Conservation (phyloP, 371 early-diverging fungal genomes). For the Mortierella sp. region DNA sequence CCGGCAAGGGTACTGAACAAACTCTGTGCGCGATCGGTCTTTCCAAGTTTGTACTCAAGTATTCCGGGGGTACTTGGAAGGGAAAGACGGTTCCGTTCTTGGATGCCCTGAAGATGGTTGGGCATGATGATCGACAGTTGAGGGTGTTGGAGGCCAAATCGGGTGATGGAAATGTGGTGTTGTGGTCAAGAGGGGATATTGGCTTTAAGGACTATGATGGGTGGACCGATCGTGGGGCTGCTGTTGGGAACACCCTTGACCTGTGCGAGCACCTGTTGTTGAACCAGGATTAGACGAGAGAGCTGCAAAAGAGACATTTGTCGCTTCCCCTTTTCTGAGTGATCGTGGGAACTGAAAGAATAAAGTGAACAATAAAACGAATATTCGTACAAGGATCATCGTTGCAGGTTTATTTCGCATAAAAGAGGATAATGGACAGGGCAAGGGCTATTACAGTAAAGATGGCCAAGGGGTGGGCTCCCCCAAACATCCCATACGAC, state of each 20-base stretch:
- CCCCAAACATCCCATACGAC: constrained; percentile 20
- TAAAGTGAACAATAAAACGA: neutral
- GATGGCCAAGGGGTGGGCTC: constrained; percentile 7
- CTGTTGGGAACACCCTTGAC: constrained; percentile 45
- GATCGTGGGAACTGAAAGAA: neutral
- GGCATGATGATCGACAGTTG: constrained; percentile 40
- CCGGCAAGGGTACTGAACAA: constrained; percentile 2
- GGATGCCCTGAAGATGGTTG: constrained; percentile 55
- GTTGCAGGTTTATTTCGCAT: neutral
- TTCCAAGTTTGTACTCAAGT: constrained; percentile 55
- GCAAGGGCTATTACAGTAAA: constrained; percentile 22
- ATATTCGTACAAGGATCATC: neutral
- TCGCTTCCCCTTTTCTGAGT: no score
- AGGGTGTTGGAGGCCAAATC: constrained; percentile 40
- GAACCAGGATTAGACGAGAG: neutral
- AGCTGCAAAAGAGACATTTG: no score
- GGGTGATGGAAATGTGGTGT: constrained; percentile 40
- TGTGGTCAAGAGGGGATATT: constrained; percentile 42
- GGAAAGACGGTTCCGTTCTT: constrained; percentile 55
- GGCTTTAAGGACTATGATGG: constrained; percentile 44
- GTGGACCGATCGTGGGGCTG: constrained; percentile 46
- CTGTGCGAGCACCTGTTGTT: constrained; percentile 45
- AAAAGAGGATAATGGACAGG: constrained; percentile 20
- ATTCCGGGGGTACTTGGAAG: constrained; percentile 47
- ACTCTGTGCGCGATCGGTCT: constrained; percentile 46